Evolutionary conservation across 192 early-diverging fungal genomes (phyloP), one percentile per base, ranked within the genome.

Genomic region (Mortierella antarctica): DNA sequence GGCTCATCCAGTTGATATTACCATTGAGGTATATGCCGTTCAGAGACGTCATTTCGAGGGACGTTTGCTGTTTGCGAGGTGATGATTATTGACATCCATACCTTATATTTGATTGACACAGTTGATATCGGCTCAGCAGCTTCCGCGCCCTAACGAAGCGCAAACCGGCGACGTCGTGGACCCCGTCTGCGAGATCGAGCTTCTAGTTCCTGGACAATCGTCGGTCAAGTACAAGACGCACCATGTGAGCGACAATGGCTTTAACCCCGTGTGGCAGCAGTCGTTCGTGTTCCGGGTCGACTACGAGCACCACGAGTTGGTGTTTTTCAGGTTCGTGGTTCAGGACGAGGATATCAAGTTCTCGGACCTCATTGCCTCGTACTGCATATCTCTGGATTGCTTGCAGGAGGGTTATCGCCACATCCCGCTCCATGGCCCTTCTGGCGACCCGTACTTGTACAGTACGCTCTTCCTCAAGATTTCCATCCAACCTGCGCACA

Each of bases 101-200:
- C 44, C 7, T 52, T 10, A 14, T 41, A 6, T 11, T 18, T 52
- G 42, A 11, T 42, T 6, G 14, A 12, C 73, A 10, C 69, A 88
- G 87, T 65, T 94, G 42, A 88, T 94, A 10, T 90, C 88, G 15
- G 93, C 84, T 2, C 92, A 94, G 65, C 90, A 94, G 41, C 82
- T 94, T 6, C 89, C 89, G 17, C 86, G 88, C 53, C 86, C 90
- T 8, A 91, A 90, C 55, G 91, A 90, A 8, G 83, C 78, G 40
- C 62, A 67, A 14, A 80, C 75, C 8, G 82, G 74, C 13, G 84
- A 85, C 48, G 82, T 91, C 40, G 80, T 90, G 47, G 88, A 90
- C 47, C 90, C 91, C 7, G 87, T 75, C 53, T 88, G 93, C 31
- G 88, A 88, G 57, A 62, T 94, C 7, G 92, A 93, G 74, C 73